Base-by-base conservation (phyloP, 805 yeast species). In the Saturnispora quitensis region DNA sequence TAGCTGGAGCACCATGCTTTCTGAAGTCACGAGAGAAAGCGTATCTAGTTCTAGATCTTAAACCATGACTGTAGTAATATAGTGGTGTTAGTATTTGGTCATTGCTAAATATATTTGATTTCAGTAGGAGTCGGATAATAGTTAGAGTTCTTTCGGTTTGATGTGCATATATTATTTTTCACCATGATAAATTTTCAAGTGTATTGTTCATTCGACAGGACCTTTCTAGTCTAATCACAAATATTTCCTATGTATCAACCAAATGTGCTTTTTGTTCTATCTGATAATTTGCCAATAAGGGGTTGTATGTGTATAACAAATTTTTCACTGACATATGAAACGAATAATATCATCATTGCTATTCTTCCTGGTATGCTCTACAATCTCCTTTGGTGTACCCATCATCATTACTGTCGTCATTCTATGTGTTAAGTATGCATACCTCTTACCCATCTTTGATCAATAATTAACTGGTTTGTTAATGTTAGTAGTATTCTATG, bases 31-130 rank as follows among this genome's bases (percentile, higher is more conserved):
- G 93, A 79, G 89, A 88, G 95, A 93, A 93, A 81, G 95, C 95
- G 90, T 93, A 93, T 80, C 99, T 96, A 80, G 99, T 91, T 81
- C 99, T 93, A 70, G 97, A 89, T 90, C 99, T 90, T 85, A 89
- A 90, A 86, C 99, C 99, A 81, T 89, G 97, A 77, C 89, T 80
- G 62, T 60, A 38, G 45, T 36, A 42, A 46, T n/a, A 24, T 47
- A 31, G 34, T 17, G n/a, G 49, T 45, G 56, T 56, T 56, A 57
- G 60, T 59, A 58, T 40, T n/a, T 18, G 18, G 22, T 13, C 5
- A 31, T 31, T 7, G 12, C 15, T 12, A 31, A 13, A 13, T 31
- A 13, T 13, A 3, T 31, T 31, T 10, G 13, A 13, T 10, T 12
- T 9, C 34, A 31, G 15, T 4, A 10, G 12, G n/a, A 12, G n/a